Evolutionary conservation across 306 rosid genomes (phyloP).

Genomic region (Hippophae gyantsensis): DNA sequence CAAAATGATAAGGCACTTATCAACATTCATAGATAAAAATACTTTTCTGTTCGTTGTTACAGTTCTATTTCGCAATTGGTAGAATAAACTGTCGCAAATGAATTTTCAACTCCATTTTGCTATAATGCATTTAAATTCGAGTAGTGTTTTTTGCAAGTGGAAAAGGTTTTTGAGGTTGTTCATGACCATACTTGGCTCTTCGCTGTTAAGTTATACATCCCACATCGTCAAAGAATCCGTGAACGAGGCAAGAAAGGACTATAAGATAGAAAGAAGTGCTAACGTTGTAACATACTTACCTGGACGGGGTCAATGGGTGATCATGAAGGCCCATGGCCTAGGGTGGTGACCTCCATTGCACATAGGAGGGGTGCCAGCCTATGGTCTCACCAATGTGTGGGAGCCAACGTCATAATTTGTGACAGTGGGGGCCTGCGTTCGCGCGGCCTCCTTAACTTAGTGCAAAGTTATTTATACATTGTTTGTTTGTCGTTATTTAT

Average conservation of each 20-base stretch:
- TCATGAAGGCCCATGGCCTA: conserved; percentile 35
- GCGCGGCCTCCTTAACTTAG: conserved; percentile 42
- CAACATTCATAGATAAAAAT: no score
- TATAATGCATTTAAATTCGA: no score
- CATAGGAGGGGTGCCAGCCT: conserved; percentile 34
- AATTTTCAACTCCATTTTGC: no score
- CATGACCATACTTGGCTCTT: no score
- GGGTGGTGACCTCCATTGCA: conserved; percentile 46
- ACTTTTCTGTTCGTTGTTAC: no score
- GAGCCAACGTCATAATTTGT: conserved; percentile 72
- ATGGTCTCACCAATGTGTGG: conserved; percentile 44
- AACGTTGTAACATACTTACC: conserved; percentile 1
- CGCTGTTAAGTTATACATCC: background rate
- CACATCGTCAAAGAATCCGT: background rate
- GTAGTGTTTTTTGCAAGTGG: no score
- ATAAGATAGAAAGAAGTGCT: background rate
- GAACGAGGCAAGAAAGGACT: background rate
- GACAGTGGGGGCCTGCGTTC: conserved; percentile 60
- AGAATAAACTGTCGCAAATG: no score
- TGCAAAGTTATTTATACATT: no score
- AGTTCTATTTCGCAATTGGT: no score
- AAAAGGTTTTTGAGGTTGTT: no score
- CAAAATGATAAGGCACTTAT: no score
- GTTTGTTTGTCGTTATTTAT: accelerated
- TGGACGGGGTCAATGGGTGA: conserved; percentile 51